Base-by-base conservation (phyloP, 805 yeast genomes). In the Candida oleophila region DNA sequence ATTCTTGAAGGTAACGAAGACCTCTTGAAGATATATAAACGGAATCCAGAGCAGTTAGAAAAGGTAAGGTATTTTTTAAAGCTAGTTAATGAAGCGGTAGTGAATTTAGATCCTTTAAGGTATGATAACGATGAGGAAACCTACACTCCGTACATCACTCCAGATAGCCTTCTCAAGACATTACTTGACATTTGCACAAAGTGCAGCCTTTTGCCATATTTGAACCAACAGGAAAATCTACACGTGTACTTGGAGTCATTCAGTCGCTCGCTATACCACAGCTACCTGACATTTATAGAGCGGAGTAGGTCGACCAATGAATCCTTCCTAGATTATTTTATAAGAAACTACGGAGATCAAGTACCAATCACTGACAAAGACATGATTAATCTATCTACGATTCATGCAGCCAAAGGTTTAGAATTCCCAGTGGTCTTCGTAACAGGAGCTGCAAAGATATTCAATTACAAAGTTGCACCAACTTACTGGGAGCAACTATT, bases 401-500 rank as follows among this genome's bases (percentile, higher is more conserved):
- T 87, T 1, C 92, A 87, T 60, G 73, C 87, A 0, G 81, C 91
- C 1, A 87, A 87, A 54, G 92, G 94, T 0, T 60, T 85, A 3
- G 90, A 86, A 50, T 85, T 81, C 54, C 89, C 90, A 0, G 69
- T 84, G 11, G 89, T 83, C 1, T 85, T 85, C 60, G 53, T 84
- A 3, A 44, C 54, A 3, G 63, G 62, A 2, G 30, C 34, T 22
- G n/a, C 43, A 16, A 22, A 28, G 22, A 16, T 30, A 15, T n/a
- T n/a, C 28, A 15, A 14, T n/a, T 19, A 36, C 8, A 25, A 25
- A 11, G n/a, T 37, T 21, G 32, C 42, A 19, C 28, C 22, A 12
- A 32, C 49, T 2, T 33, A 42, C 16, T 41, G 42, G 59, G 53
- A 52, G 30, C 37, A 54, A 1, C 37, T 59, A 19, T 25, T 55